These are phyloP conservation scores for Taiwanofungus camphoratus DNA, from an alignment of 1,284 basidiomycete species.

Conservation along the genomic window DNA sequence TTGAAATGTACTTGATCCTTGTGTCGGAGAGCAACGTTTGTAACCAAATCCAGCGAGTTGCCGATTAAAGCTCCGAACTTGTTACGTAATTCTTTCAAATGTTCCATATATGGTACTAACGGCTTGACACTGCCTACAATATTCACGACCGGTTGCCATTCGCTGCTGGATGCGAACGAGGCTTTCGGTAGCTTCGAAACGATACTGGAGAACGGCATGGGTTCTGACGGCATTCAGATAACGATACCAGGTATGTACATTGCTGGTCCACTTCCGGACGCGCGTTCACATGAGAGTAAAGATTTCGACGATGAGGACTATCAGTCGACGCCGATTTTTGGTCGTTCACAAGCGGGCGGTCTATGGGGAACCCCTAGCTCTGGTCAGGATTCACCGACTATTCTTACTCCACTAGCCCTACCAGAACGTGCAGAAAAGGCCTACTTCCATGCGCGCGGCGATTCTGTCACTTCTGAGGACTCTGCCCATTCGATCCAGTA, in stretches of 20 bases:
- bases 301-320: conserved; percentile 73
- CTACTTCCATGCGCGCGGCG: conserved; percentile 71
- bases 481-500: conserved; percentile 55
- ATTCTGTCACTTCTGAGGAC: conserved; percentile 62
- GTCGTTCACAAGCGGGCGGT: conserved; percentile 39
- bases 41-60: too few species aligned
- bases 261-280: conserved; percentile 3
- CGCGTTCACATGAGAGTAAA: conserved; percentile 21
- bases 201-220: too few species aligned
- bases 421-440: conserved; percentile 47
- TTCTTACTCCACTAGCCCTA: conserved; percentile 42
- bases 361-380: conserved; percentile 36
- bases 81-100: too few species aligned
- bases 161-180: too few species aligned
- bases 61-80: too few species aligned
- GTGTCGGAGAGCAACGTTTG: too few species aligned
- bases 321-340: conserved; percentile 58
- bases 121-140: too few species aligned
- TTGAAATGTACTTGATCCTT: too few species aligned
- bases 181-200: too few species aligned
- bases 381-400: conserved; percentile 63
- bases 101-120: too few species aligned
- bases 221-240: conserved; percentile 66
- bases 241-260: conserved; percentile 66
- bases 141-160: too few species aligned